phyloP scores from a whole-genome alignment of 176 grass and related monocot species.

The Rhynchospora breviuscula region DNA sequence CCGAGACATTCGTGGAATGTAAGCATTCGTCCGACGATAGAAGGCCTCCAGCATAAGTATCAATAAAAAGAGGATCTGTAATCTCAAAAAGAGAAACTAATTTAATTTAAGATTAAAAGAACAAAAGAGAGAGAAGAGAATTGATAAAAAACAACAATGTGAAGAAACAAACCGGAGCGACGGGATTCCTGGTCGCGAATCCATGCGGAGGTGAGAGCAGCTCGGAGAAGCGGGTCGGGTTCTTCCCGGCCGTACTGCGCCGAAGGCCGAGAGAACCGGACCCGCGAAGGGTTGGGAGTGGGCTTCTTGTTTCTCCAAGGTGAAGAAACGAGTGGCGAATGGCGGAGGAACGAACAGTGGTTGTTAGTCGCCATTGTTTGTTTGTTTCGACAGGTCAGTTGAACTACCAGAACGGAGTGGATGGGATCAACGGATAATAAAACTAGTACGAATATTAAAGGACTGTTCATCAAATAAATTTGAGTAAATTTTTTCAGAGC shows the following conservation, averaged over 20 bases:
- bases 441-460: too few species aligned
- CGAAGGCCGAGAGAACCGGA: not conserved
- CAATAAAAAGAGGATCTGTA: conserved; percentile 83
- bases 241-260: conserved; percentile 21
- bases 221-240: conserved; percentile 28
- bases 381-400: not conserved
- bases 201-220: conserved; percentile 29
- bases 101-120: not conserved
- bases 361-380: not conserved
- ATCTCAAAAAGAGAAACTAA: conserved; percentile 15
- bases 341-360: not conserved
- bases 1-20: conserved; percentile 22
- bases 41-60: conserved; percentile 72
- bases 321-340: not conserved
- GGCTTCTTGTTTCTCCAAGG: not conserved
- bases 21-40: conserved; percentile 40
- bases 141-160: not conserved
- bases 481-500: too few species aligned
- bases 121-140: conserved; percentile 8
- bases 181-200: conserved; percentile 46
- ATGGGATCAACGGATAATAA: too few species aligned
- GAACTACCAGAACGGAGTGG: not conserved
- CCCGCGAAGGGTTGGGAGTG: not conserved
- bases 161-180: conserved; percentile 26
- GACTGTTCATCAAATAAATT: too few species aligned